Base-by-base conservation (phyloP, 2,329 filamentous ascomycete genomes). In the Fonsecaea erecta region DNA sequence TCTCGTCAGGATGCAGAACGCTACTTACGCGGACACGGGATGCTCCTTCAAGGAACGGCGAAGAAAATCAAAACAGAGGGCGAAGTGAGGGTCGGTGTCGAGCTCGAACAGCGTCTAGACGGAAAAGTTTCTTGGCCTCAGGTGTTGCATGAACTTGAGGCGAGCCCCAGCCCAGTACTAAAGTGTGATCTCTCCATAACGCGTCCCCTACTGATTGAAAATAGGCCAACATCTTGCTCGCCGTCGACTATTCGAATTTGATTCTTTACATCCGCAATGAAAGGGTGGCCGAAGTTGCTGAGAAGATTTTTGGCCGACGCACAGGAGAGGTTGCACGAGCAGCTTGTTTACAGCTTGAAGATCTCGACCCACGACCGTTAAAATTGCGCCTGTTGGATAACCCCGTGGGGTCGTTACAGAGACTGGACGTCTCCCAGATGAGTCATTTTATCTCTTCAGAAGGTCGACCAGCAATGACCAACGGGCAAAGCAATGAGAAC, bases 1-100 rank as follows among this genome's bases (percentile, higher is more conserved):
- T 73, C 79, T 30, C 74, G 81, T 63, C 76, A 77, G 58, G 84
- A 88, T 62, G 84, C 90, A n/a, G 86, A 89, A 34, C 58, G 52
- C 83, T 88, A 28, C 81, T 89, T 34, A 84, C 84, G 56, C 82
- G 83, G 57, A 81, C 82, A 16, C 72, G 83, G 28, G 86, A 84
- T 63, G 78, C 82, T 8, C 80, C 81, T 51, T 81, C 34, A 53
- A 16, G 57, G 52, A 52, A 87, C 84, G 55, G 88, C 87, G 30
- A 81, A 82, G 1, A 93, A 91, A 75, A 85, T 88, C 68, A 90
- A 89, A 68, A 81, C 83, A 1, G 86, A 89, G 35, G 84, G 88
- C 48, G 83, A 86, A 46, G 77, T 78, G n/a, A 82, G 82, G 60
- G 82, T 90, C 34, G 79, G 83, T 73, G 81, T 83, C 64, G 81